Evolutionary conservation across 1,284 basidiomycete genomes (phyloP).

Genomic region (Crucibulum parvulum): DNA sequence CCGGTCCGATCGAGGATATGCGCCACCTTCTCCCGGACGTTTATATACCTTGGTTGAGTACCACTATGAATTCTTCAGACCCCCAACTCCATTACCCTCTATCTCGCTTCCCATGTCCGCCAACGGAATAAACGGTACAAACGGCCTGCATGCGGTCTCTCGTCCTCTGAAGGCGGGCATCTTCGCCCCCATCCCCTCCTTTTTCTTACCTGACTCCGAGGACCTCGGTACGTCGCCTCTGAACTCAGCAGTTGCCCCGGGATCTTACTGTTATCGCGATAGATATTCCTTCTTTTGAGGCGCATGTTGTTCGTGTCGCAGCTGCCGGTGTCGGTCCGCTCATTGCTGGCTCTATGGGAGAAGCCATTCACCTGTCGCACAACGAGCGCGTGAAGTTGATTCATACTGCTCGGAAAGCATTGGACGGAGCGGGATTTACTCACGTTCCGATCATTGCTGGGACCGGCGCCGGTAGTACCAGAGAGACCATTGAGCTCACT

Average conservation of each 20-base stretch:
- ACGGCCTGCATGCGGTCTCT: constrained; percentile 27
- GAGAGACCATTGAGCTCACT: constrained; percentile 79
- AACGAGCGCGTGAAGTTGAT: constrained; percentile 77
- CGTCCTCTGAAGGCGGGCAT: constrained; percentile 80
- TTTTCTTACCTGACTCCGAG: constrained; percentile 79
- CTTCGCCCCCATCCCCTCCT: constrained; percentile 87
- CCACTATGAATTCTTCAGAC: constrained; percentile 6
- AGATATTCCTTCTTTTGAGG: constrained; percentile 79
- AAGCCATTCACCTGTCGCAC: constrained; percentile 82
- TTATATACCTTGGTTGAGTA: constrained; percentile 17
- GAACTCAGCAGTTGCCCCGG: constrained; percentile 2
- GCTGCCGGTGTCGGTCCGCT: constrained; percentile 79
- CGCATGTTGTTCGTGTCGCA: constrained; percentile 77
- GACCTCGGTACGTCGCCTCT: constrained; percentile 72
- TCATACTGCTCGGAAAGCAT: constrained; percentile 70
- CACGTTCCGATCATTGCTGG: constrained; percentile 81
- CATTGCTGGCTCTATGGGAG: constrained; percentile 85
- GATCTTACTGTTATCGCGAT: neutral
- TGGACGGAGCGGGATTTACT: constrained; percentile 70
- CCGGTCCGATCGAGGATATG: constrained; percentile 28
- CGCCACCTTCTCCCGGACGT: neutral
- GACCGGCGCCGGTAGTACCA: constrained; percentile 82
- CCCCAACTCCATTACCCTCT: constrained; percentile 9
- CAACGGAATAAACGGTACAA: constrained; percentile 43
- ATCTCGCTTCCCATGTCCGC: constrained; percentile 41